Base-by-base conservation (phyloP, 2,329 filamentous ascomycete genomes). In the Monilinia fructigena region DNA sequence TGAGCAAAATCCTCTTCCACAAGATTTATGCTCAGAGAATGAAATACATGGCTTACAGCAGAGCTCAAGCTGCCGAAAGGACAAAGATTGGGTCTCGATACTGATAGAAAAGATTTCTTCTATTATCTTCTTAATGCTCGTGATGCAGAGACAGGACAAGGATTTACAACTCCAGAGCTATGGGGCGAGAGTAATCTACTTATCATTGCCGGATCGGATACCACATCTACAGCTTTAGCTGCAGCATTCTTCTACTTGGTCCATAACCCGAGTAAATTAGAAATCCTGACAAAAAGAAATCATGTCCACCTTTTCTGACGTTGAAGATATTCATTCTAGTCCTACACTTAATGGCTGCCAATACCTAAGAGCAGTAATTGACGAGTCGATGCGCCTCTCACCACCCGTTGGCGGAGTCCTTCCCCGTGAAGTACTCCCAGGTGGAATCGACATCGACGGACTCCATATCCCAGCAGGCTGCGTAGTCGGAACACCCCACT, bases 61-160 rank as follows among this genome's bases (percentile, higher is more conserved):
- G 88, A 60, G 80, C 81, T 2, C 89, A 91, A 77, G 82, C 90
- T 52, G 83, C 83, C 18, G 85, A 90, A 73, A 83, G 89, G 31
- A 89, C 87, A 59, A 85, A 86, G 68, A 79, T 89, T 35, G 87
- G 87, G 87, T 38, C 70, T 86, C 85, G 70, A 87, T 23, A 72
- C 71, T 83, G 58, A 87, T 86, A 35, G 69, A 28, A 86, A 88
- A 66, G 89, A 92, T 75, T 91, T 92, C 79, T 91, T 92, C 79
- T 88, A 90, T 77, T 87, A 91, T 76, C 82, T 92, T 14, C 83
- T 92, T 68, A 88, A 87, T 73, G 89, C 89, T 10, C 84, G 85
- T 50, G 89, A 92, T 70, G 88, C 88, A 16, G 88, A 91, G 74
- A 90, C 88, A 0, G 88, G 88, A 63, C 75, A 72, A 38, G 71